Percentiles rank a stretch among this genome's conserved stretches.
phyloP scores from a whole-genome alignment of 2,329 filamentous ascomycete species.

The Cercospora sp. region DNA sequence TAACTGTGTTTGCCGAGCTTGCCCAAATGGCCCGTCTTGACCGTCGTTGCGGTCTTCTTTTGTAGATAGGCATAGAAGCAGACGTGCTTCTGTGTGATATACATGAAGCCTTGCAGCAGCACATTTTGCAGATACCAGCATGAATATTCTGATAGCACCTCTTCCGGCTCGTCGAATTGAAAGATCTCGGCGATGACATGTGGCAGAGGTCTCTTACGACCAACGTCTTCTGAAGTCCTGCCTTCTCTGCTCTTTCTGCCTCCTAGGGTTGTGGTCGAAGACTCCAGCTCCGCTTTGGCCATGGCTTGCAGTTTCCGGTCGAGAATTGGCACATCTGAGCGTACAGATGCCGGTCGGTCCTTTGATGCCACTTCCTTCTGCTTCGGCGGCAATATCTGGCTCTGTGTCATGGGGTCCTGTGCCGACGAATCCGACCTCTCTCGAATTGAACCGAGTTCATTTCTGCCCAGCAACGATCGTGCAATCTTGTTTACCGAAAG shows the following conservation, averaged over 20 bases:
- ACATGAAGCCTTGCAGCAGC: slow-evolving; percentile 90
- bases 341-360: slow-evolving; percentile 35
- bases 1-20: slow-evolving; percentile 89
- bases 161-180: slow-evolving; percentile 75
- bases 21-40: slow-evolving; percentile 83
- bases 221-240: slow-evolving; percentile 7
- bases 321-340: slow-evolving; percentile 67
- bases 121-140: slow-evolving; percentile 93
- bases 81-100: slow-evolving; percentile 88
- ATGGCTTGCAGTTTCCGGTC: slow-evolving; percentile 61
- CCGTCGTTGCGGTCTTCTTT: slow-evolving; percentile 76
- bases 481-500: slow-evolving; percentile 66
- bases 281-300: slow-evolving; percentile 33
- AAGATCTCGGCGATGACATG: slow-evolving; percentile 61
- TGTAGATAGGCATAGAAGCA: slow-evolving; percentile 98
- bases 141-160: slow-evolving; percentile 87
- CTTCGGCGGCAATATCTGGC: slow-evolving; percentile 33
- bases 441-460: slow-evolving; percentile 50
- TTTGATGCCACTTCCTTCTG: slow-evolving; percentile 21
- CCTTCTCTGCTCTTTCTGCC: slow-evolving; percentile 29
- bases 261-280: slow-evolving; percentile 31
- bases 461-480: slow-evolving; percentile 54
- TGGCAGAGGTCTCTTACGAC: slow-evolving; percentile 21
- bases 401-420: slow-evolving; percentile 37
- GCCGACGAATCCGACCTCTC: slow-evolving; percentile 35